Evolutionary conservation across 1,284 basidiomycete species (phyloP), one percentile per base, ranked within the genome.

Genomic region (Trichosporon faecale): DNA sequence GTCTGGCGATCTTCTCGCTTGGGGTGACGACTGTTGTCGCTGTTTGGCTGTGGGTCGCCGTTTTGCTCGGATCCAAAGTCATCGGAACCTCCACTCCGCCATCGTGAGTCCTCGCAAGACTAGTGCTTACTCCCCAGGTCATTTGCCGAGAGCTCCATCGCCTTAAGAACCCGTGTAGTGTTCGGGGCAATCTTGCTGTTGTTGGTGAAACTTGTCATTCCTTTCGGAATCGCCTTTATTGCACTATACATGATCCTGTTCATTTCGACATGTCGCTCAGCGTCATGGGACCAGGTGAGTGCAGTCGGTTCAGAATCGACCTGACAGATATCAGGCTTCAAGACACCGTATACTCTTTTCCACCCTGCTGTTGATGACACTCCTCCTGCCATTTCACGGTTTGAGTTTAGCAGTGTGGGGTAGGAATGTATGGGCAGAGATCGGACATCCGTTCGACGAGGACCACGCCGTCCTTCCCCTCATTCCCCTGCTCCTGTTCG

Each of bases 391-490:
- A 0, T 86, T 94, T 66, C 88, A 88, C 9, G 91, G 89, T 0
- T 90, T 93, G 0, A 90, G 91, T 11, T 85, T 98, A 25, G 89
- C 89, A 0, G 94, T 97, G 0, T 98, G 95, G 95, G 90, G 91
- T 0, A 88, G 94, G 67, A 96, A 94, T 66, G 81, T 78, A 4
- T 77, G 73, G 74, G 66, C 64, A 6, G 71, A 76, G 25, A 75
- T 75, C 69, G 61, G 61, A 0, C 70, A 76, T 64, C 64, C 74
- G 8, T 72, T 75, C 21, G 44, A 66, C 0, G 73, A 71, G 25
- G 76, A 74, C 65, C 76, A 73, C 73, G 76, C 76, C n/a, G 57
- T 71, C 6, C 63, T 75, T 27, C 64, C 70, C 21, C 72, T 72
- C n/a, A 65, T 74, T 12, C 75, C 76, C 33, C 60, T 72, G 12